Base-by-base conservation (phyloP, 2,329 filamentous ascomycete genomes). In the Aspergillus ochraceoroseus region DNA sequence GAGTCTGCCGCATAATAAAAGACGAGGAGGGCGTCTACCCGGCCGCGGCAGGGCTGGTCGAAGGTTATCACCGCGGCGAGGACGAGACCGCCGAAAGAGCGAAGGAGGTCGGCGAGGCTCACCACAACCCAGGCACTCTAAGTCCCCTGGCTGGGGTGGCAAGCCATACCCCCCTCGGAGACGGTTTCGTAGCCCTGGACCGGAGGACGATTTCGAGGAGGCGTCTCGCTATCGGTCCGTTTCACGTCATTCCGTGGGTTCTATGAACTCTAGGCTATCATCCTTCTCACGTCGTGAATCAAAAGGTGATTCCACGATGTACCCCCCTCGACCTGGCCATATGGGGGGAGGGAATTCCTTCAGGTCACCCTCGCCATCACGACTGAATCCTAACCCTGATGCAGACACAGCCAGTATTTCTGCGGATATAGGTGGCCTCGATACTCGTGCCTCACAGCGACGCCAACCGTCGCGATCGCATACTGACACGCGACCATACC, bases 401-500 rank as follows among this genome's bases (percentile, higher is more conserved):
- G 51, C 60, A 19, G 57, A 62, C 17, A 56, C 54, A 46, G 39
- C 53, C 9, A 53, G 54, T 38, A 48, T 55, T 36, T 42, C 55
- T 28, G 49, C 54, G 36, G 61, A 65, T 44, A 55, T 56, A 12
- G 61, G 62, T 38, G 49, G 50, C 34, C 61, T 56, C 38, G 61
- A 67, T 45, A 44, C 50, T 18, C 55, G 55, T 3, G 51, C 54
- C 4, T 46, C 53, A 38, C 55, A 52, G 36, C 58, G 57, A 41
- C 58, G 50, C 32, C 61, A 70, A 25, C 62, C 65, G 15, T 57
- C 66, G 32, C 61, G 66, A 25, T 64, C 66, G 33, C 63, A 63
- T 44, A 51, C 66, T 33, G 66, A 71, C 43, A 64, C 64, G 14
- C 63, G 69, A 26, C 70, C 73, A 40, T 77, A 76, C 52, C 71